Evolutionary conservation across 2,329 filamentous ascomycete genomes (phyloP), one percentile per base, ranked within the genome.

Genomic region (Sclerotinia glacialis): DNA sequence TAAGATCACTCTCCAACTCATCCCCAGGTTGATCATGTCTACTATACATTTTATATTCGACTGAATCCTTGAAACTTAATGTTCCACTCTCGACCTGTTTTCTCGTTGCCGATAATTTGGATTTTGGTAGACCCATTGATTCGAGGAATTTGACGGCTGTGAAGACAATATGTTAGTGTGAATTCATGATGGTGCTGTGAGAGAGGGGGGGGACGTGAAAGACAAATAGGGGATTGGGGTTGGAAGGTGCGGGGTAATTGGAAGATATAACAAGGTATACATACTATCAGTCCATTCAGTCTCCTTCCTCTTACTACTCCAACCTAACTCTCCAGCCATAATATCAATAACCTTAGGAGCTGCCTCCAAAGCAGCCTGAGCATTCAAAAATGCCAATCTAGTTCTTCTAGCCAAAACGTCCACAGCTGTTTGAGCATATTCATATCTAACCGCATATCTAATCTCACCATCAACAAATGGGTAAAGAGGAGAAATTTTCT

Each of bases 401-500:
- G 91, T 97, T 69, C 93, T 85, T 67, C 94, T 86, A 3, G 93
- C 93, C 56, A 97, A 82, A 16, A 97, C 90, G 76, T 97, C 93
- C 21, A 93, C 89, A 1, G 92, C 92, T 3, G 92, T 96, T 78
- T 96, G 91, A 4, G 94, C 94, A 75, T 96, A 96, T 80, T 97
- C 94, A 78, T 96, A 89, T 61, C 88, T 83, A 50, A 96, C 87
- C 31, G 92, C 92, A 77, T 97, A 97, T 65, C 92, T 87, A 50
- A 97, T 85, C 80, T 98, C 94, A 59, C 93, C 93, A 74, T 97
- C 93, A 34, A 97, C 87, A 78, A 95, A 97, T 18, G 93, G 92
- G 78, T 97, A 97, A 37, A 96, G 82, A 21, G 85, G 79, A 3
- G 90, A 89, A 69, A 97, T 89, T 69, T 92, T 89, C 78, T 90